phyloP scores from a whole-genome alignment of 148 eudicot genomes.

The Amaranthus hypochondriacus region DNA sequence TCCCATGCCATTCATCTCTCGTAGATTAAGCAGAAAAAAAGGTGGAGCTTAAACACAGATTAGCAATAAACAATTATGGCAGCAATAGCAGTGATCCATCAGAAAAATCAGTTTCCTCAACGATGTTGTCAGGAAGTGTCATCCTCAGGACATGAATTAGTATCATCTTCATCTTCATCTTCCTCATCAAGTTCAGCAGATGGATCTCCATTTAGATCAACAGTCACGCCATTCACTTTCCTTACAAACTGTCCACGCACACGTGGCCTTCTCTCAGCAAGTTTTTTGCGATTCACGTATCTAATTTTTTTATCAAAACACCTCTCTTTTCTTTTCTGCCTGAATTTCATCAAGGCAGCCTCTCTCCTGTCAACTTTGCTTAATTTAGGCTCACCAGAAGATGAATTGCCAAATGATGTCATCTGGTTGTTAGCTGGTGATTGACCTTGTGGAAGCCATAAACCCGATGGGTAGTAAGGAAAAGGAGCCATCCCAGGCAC shows the following conservation, averaged over 20 bases:
- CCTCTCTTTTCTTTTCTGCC: constrained; percentile 93
- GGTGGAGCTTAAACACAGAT: constrained; percentile 7
- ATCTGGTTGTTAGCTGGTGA: constrained; percentile 49
- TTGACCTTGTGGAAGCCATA: constrained; percentile 69
- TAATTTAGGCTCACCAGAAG: constrained; percentile 38
- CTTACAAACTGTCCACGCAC: constrained; percentile 94
- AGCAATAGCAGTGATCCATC: constrained; percentile 15
- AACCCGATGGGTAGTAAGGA: constrained; percentile 56
- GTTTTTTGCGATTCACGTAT: constrained; percentile 77
- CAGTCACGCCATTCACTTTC: constrained; percentile 68
- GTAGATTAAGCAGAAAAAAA: neutral
- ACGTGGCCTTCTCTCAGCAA: constrained; percentile 91
- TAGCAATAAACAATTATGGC: constrained; percentile 5
- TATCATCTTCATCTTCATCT: constrained; percentile 63
- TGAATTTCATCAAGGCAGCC: constrained; percentile 83
- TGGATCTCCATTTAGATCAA: constrained; percentile 89
- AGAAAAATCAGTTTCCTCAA: neutral
- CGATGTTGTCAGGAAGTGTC: constrained; percentile 31
- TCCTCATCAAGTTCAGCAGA: constrained; percentile 63
- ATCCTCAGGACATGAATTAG: constrained; percentile 49
- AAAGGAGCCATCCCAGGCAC: constrained; percentile 57
- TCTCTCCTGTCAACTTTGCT: constrained; percentile 81
- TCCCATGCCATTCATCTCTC: constrained; percentile 6
- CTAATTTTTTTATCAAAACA: constrained; percentile 94
- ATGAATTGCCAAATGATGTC: constrained; percentile 48